Conservation (phyloP, 2,329 filamentous ascomycete genomes). For the Diaporthe sp. region DNA sequence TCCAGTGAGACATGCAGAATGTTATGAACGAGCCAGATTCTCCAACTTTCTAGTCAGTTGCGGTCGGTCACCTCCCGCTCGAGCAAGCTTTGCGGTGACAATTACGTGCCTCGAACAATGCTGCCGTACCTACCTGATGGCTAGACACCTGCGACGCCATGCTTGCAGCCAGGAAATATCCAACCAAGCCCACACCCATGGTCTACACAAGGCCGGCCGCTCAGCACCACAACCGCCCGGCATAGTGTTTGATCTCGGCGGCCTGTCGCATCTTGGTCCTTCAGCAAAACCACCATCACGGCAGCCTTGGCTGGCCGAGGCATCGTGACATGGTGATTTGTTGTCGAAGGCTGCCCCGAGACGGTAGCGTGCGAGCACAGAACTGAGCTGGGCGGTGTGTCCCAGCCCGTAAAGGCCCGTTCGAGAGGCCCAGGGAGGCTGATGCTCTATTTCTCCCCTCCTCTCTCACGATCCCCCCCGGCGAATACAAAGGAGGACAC, state of each 20-base stretch:
- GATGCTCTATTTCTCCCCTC: background rate
- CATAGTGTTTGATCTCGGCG: no score
- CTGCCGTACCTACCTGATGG: background rate
- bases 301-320: background rate
- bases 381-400: background rate
- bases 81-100: background rate
- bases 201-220: background rate
- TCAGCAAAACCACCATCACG: no score
- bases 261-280: background rate
- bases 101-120: background rate
- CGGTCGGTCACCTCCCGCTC: conserved; percentile 11
- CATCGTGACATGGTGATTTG: background rate
- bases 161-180: background rate
- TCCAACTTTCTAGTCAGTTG: conserved; percentile 4
- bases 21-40: conserved; percentile 9
- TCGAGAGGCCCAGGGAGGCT: background rate
- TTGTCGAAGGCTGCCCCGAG: background rate
- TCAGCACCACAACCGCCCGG: background rate
- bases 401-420: background rate
- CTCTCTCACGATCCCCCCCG: background rate
- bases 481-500: conserved; percentile 22
- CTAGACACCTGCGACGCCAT: background rate
- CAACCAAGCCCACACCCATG: background rate
- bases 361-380: background rate
- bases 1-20: conserved; percentile 18